phyloP scores from a whole-genome alignment of 148 eudicot genomes.

The Beta vulgaris region DNA sequence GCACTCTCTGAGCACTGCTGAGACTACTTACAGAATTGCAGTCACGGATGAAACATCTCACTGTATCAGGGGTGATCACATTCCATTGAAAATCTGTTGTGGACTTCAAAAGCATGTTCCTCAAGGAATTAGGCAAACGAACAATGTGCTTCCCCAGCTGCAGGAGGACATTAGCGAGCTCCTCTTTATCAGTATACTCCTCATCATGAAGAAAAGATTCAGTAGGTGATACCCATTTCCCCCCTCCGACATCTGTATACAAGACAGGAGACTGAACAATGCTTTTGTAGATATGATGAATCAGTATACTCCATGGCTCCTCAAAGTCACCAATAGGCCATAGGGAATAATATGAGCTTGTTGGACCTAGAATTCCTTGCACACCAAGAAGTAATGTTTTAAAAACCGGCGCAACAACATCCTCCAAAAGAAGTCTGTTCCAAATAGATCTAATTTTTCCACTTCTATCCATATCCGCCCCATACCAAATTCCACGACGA shows the following conservation, averaged over 20 bases:
- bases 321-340: constrained; percentile 94
- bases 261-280: constrained; percentile 62
- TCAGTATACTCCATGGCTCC: constrained; percentile 92
- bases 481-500: constrained; percentile 99
- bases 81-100: constrained; percentile 44
- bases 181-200: constrained; percentile 53
- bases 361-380: constrained; percentile 62
- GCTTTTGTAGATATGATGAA: constrained; percentile 62
- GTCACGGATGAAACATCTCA: constrained; percentile 60
- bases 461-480: constrained; percentile 98
- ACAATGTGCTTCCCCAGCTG: constrained; percentile 79
- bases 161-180: constrained; percentile 72
- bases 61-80: constrained; percentile 88
- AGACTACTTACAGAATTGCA: constrained; percentile 37
- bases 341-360: constrained; percentile 64
- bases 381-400: constrained; percentile 61
- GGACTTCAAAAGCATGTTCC: constrained; percentile 65
- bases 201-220: constrained; percentile 87
- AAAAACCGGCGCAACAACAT: constrained; percentile 78
- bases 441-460: constrained; percentile 92
- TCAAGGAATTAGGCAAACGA: constrained; percentile 57
- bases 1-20: constrained; percentile 53
- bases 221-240: constrained; percentile 78
- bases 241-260: constrained; percentile 62
- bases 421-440: constrained; percentile 96